These are phyloP conservation scores for Entophlyctis luteolus DNA, from an alignment of 192 early-diverging fungal genomes.

Conservation along the genomic window DNA sequence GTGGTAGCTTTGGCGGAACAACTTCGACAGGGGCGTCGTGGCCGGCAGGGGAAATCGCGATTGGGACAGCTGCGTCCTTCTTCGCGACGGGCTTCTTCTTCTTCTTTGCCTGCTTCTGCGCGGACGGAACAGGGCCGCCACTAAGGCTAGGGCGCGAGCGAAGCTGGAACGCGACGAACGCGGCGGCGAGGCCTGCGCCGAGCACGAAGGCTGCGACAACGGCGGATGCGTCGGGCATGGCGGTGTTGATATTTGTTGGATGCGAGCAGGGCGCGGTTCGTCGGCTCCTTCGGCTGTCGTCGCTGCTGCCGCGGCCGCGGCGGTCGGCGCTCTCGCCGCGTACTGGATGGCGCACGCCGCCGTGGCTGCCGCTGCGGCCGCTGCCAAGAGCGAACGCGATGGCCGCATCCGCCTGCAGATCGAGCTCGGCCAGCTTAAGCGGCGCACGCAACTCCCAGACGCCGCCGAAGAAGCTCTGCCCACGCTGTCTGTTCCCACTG, in stretches of 20 bases:
- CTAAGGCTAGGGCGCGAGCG: neutral
- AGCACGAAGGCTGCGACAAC: constrained; percentile 4
- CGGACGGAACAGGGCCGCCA: neutral
- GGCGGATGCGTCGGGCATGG: neutral
- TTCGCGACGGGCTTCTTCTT: neutral
- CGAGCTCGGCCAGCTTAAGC: neutral
- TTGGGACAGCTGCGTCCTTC: neutral
- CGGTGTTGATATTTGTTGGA: neutral
- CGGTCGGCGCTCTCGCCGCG: neutral
- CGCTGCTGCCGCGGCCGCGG: too few species aligned
- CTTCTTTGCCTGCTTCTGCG: neutral
- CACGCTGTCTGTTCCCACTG: neutral
- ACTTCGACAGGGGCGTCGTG: neutral
- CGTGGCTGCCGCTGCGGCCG: neutral
- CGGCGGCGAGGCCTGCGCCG: constrained; percentile 1
- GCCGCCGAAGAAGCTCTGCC: neutral
- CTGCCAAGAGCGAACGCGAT: constrained; percentile 19
- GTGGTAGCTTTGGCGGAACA: neutral
- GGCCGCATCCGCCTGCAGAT: constrained; percentile 18
- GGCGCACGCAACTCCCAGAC: neutral
- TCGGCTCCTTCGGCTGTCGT: too few species aligned
- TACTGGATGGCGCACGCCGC: neutral
- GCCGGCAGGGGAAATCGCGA: neutral
- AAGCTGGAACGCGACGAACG: neutral
- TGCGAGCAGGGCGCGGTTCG: too few species aligned